Base-by-base conservation (phyloP, 192 early-diverging fungal species). In the Coemansia sp. region DNA sequence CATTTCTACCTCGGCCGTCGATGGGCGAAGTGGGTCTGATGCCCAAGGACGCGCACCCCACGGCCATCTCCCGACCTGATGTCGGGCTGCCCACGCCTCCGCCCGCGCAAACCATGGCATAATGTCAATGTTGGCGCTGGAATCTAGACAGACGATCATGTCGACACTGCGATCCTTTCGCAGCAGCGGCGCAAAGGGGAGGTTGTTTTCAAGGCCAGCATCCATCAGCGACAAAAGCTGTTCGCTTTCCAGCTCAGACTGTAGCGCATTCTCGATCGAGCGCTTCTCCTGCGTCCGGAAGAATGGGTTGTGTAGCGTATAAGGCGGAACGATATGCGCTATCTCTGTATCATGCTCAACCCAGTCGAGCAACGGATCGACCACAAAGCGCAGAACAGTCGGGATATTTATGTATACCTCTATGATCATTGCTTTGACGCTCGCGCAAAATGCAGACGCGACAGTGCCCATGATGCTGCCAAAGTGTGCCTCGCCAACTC, bases 131-230 rank as follows among this genome's bases (percentile, higher is more conserved):
- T 90, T 86, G 9, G 86, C 89, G 65, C 88, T 89, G 29, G 87
- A 75, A 71, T 94, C 92, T 32, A 94, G 80, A 17, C 87, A 87
- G 19, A 94, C 57, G 10, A 91, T 83, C 33, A 91, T 77, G 72
- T 94, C 92, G 3, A 92, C 85, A 19, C 81, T 61, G 10, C 92
- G 84, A 15, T 86, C 88, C 4, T 83, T 76, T 6, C 89, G 72
- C 25, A 89, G 64, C 17, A 93, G 63, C 19, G 90, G 88, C 23
- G 90, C 89, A 43, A 94, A 84, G 0, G 92, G 90, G 41, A 91
- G 74, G 68, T 94, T 92, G 70, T 94, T 94, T 49, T 91, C 86
- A 74, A 89, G 83, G 9, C 89, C 92, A 15, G 90, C 91, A 73
- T 94, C 92, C 76, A 89, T 89, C 43, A 92, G 69, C 23, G 83